Evolutionary conservation across 495 filamentous ascomycete genomes (phyloP).

Genomic region (Geoglossum glabrum): DNA sequence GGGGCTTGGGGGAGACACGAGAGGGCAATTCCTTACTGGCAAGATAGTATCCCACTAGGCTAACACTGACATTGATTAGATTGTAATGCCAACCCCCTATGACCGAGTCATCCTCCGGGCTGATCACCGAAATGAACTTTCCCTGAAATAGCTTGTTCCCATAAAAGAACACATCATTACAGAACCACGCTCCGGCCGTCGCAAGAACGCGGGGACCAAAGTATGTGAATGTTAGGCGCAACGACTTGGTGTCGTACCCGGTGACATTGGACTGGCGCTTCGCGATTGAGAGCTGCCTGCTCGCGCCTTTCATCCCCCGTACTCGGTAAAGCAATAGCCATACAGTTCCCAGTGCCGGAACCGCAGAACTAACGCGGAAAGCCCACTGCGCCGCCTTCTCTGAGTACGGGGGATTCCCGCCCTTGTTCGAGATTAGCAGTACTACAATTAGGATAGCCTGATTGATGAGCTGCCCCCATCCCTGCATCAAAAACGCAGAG

Average conservation of each 20-base stretch:
- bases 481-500: conserved; percentile 88
- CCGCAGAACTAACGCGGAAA: conserved; percentile 66
- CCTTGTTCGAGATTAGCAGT: conserved; percentile 61
- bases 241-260: conserved; percentile 67
- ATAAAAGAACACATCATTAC: conserved; percentile 93
- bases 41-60: conserved; percentile 66
- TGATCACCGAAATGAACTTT: conserved; percentile 64
- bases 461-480: conserved; percentile 88
- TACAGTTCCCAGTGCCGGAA: conserved; percentile 70
- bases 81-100: conserved; percentile 83
- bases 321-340: conserved; percentile 83
- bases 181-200: conserved; percentile 68
- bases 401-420: conserved; percentile 53
- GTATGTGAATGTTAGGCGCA: conserved; percentile 50
- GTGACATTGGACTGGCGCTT: conserved; percentile 76
- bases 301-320: conserved; percentile 64
- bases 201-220: conserved; percentile 73
- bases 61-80: conserved; percentile 64
- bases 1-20: background rate
- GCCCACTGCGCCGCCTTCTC: conserved; percentile 54
- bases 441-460: conserved; percentile 66
- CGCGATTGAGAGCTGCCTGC: conserved; percentile 49
- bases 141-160: conserved; percentile 92
- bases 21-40: conserved; percentile 22
- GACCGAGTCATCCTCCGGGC: conserved; percentile 36